Percentiles rank a stretch among this genome's conserved stretches.
Evolutionary conservation across 768 basidiomycete species (phyloP).

Genomic region (Mycena leptocephala): DNA sequence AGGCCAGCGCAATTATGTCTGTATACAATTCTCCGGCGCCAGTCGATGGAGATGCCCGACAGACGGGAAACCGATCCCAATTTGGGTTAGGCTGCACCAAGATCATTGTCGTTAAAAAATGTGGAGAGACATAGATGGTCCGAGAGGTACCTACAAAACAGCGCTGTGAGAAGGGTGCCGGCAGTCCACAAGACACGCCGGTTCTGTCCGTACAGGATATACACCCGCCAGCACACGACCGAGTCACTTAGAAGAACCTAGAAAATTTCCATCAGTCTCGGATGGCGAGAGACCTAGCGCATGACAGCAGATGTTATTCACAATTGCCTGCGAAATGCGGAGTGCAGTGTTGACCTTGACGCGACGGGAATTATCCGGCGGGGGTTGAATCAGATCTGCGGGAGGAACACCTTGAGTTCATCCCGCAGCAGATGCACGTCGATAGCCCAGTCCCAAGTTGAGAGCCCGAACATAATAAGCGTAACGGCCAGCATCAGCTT

Average conservation of each 20-base stretch:
- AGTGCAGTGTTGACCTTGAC: background rate
- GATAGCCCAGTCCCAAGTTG: constrained; percentile 26
- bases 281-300: too few relatives aligned
- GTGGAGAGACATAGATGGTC: too few relatives aligned
- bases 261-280: too few relatives aligned
- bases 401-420: constrained; percentile 22
- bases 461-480: constrained; percentile 6
- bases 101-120: too few relatives aligned
- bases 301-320: constrained; percentile 10
- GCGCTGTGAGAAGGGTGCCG: background rate
- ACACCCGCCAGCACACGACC: constrained; percentile 5
- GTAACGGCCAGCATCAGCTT: constrained; percentile 23
- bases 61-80: constrained; percentile 11
- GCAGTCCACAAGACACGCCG: background rate
- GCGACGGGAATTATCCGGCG: background rate
- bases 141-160: background rate
- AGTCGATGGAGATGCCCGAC: background rate
- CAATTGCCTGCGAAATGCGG: constrained; percentile 17
- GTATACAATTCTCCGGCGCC: background rate
- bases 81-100: constrained; percentile 20
- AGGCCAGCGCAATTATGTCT: constrained; percentile 9
- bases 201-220: background rate
- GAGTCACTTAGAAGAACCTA: too few relatives aligned
- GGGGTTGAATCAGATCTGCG: constrained; percentile 11
- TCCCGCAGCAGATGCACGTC: constrained; percentile 15